A percentile compares a stretch with the other conserved stretches of the same genome.
These are phyloP conservation scores for Spinellus fusiger DNA, from an alignment of 192 early-diverging fungal genomes.

Conservation along the genomic window DNA sequence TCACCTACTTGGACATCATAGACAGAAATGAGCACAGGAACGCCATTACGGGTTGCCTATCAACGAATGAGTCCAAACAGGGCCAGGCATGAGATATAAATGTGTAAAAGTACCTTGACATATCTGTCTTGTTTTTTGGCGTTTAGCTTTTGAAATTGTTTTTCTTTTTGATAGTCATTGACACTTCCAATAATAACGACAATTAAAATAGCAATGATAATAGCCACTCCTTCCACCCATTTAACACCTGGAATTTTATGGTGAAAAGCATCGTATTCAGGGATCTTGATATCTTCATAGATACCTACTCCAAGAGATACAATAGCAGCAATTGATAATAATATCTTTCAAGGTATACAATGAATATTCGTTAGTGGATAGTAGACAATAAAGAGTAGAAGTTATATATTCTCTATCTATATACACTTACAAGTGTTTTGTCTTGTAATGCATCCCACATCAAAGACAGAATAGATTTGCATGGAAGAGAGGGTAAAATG, in stretches of 20 bases:
- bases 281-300: slow-evolving; percentile 66
- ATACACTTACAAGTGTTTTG: slow-evolving; percentile 55
- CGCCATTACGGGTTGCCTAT: slow-evolving; percentile 66
- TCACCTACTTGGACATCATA: slow-evolving; percentile 88
- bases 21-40: slow-evolving; percentile 61
- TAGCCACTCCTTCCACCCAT: slow-evolving; percentile 89
- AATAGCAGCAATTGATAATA: slow-evolving; percentile 70
- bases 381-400: neutral
- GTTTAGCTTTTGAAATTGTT: slow-evolving; percentile 77
- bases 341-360: slow-evolving; percentile 10
- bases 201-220: slow-evolving; percentile 71
- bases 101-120: slow-evolving; percentile 44
- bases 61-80: neutral
- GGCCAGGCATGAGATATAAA: neutral
- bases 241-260: slow-evolving; percentile 49
- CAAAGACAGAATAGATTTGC: slow-evolving; percentile 61
- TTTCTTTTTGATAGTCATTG: slow-evolving; percentile 85
- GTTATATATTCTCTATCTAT: neutral
- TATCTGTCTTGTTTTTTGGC: slow-evolving; percentile 81
- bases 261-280: slow-evolving; percentile 33
- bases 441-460: slow-evolving; percentile 80
- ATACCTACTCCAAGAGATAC: slow-evolving; percentile 78
- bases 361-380: too few species aligned
- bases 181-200: slow-evolving; percentile 72
- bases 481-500: slow-evolving; percentile 58